Evolutionary conservation across 768 basidiomycete species (phyloP).

Genomic region (Kwoniella dendrophila): DNA sequence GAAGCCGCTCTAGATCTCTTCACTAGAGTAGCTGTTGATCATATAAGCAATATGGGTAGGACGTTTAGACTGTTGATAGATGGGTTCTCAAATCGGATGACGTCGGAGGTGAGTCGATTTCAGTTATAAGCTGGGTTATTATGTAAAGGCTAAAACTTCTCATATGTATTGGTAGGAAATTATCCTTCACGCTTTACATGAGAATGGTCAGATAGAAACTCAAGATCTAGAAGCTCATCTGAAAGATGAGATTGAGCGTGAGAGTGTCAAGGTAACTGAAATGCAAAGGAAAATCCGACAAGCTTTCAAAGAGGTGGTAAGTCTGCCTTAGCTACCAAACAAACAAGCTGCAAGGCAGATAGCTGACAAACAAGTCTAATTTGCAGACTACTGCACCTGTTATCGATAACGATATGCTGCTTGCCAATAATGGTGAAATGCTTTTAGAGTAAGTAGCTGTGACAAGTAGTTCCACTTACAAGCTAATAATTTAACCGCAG

Average conservation of each 20-base stretch:
- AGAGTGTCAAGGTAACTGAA: conserved; percentile 73
- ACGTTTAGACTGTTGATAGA: conserved; percentile 81
- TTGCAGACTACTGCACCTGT: conserved; percentile 60
- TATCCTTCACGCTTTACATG: conserved; percentile 83
- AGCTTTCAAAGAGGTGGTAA: conserved; percentile 77
- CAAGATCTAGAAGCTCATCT: conserved; percentile 83
- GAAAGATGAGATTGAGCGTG: conserved; percentile 81
- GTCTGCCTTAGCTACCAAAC: conserved; percentile 41
- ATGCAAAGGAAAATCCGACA: conserved; percentile 82
- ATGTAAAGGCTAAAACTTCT: neutral
- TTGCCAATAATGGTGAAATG: conserved; percentile 68
- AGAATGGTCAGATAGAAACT: conserved; percentile 77
- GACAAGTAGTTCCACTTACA: neutral
- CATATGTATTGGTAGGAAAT: conserved; percentile 69
- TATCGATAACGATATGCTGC: conserved; percentile 67
- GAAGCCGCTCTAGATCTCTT: conserved; percentile 75
- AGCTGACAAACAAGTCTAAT: conserved; percentile 27
- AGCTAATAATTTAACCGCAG: conserved; percentile 55
- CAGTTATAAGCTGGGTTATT: neutral
- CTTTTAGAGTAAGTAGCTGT: conserved; percentile 65
- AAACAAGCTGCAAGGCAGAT: neutral
- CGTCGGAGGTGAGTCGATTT: conserved; percentile 67
- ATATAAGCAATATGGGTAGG: conserved; percentile 79
- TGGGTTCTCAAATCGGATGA: conserved; percentile 77
- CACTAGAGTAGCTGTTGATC: conserved; percentile 74